Evolutionary conservation across 352 stramenopile genomes (phyloP).

Genomic region (Sclerospora graminicola): DNA sequence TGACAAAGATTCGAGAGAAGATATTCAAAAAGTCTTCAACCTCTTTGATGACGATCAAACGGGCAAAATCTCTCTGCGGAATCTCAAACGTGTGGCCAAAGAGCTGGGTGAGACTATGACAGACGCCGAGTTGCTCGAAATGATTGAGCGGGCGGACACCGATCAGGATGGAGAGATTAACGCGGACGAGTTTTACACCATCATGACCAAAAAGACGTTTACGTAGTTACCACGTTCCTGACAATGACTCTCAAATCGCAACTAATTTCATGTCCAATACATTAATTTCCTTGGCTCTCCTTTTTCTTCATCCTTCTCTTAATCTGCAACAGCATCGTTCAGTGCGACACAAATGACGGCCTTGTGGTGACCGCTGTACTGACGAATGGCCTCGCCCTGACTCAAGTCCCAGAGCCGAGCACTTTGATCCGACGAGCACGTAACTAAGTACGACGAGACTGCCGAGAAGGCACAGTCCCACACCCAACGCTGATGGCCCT

Average conservation of each 20-base stretch:
- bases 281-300: background rate
- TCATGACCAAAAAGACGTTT: constrained; percentile 97
- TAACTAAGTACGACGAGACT: constrained; percentile 96
- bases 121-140: constrained; percentile 98
- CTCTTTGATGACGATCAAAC: constrained; percentile 97
- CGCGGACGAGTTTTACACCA: constrained; percentile 95
- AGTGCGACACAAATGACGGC: constrained; percentile 83
- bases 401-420: constrained; percentile 96
- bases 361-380: constrained; percentile 88
- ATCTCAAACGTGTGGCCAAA: constrained; percentile 96
- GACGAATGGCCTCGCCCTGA: constrained; percentile 75
- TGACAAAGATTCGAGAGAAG: constrained; percentile 92
- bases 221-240: constrained; percentile 28
- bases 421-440: constrained; percentile 91
- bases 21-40: constrained; percentile 95
- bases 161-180: constrained; percentile 96
- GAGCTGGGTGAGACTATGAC: constrained; percentile 99
- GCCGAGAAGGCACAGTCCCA: constrained; percentile 98
- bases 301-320: constrained; percentile 1
- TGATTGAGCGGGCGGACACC: constrained; percentile 95
- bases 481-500: constrained; percentile 93
- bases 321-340: constrained; percentile 74
- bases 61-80: constrained; percentile 94
- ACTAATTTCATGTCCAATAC: background rate
- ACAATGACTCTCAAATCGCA: constrained; percentile 7